Evolutionary conservation across 805 yeast genomes (phyloP), one percentile per base, ranked within the genome.

Genomic region (Yarrowia sp.): DNA sequence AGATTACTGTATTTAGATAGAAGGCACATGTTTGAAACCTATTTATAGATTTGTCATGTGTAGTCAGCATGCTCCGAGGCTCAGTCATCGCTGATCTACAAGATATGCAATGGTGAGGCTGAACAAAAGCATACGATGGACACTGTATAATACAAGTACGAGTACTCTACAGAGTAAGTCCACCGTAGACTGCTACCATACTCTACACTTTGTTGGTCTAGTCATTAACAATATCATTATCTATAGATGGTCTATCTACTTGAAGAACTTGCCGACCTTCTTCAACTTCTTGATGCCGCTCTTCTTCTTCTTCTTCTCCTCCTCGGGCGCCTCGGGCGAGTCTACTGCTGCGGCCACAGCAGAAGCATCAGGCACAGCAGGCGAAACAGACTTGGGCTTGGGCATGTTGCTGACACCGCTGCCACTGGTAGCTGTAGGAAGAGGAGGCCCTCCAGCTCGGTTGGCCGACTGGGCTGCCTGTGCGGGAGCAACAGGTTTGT

Each of bases 291-390:
- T 50, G n/a, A 66, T 47, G 33, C 67, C 70, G 42, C 68, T 66
- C 56, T 69, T 68, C 52, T 70, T 69, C 40, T 69, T 68, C 66
- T 69, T 61, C 56, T 68, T 65, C 34, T 66, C 42, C 20, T 46
- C 67, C 36, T 55, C 61, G 19, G 17, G 34, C 9, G 14, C 43
- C 24, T 13, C 42, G 1, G 46, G 17, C 20, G 42, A 14, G 15
- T 39, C 55, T 30, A 60, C 42, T 15, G 66, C 66, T 1, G 66
- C 66, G 8, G 55, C 12, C 12, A 55, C 65, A 44, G 19, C 5
- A 30, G 40, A 13, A 9, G 64, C 36, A 10, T 43, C 68, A 10
- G 52, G 40, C 5, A 34, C 50, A 24, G 42, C 65, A 20, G 68
- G 33, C n/a, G 24, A 15, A 20, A 39, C 53, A 24, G 64, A 49